Evolutionary conservation across 768 basidiomycete species (phyloP).

Genomic region (Leccinum disarticulatum): DNA sequence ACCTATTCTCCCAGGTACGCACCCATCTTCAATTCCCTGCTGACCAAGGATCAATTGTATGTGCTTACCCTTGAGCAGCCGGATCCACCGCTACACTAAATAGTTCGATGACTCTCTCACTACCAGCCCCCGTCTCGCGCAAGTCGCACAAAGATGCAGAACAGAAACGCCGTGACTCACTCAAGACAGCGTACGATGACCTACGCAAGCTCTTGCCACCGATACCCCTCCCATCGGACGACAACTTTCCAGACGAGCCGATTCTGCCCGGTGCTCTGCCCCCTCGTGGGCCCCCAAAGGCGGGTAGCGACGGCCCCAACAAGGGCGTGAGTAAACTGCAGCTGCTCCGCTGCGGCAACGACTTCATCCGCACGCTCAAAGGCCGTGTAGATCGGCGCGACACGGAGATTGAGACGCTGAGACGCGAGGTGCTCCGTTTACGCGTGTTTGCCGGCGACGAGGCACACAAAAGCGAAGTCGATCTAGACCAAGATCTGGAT

Average conservation of each 20-base stretch:
- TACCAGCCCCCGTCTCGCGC: constrained; percentile 53
- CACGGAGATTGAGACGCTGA: constrained; percentile 66
- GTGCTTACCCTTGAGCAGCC: constrained; percentile 26
- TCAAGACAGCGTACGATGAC: constrained; percentile 92
- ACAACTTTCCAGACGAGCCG: constrained; percentile 68
- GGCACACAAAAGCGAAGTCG: constrained; percentile 22
- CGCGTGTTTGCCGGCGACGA: constrained; percentile 37
- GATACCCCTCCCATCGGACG: constrained; percentile 79
- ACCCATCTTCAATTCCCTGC: background rate
- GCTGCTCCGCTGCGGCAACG: constrained; percentile 86
- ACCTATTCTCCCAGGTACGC: constrained; percentile 68
- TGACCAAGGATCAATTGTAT: background rate
- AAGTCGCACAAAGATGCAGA: constrained; percentile 95
- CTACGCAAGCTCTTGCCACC: constrained; percentile 82
- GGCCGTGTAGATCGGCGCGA: constrained; percentile 78
- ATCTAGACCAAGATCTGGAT: constrained; percentile 32
- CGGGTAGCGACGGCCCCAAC: constrained; percentile 88
- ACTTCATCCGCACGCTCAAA: constrained; percentile 77
- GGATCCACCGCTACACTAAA: constrained; percentile 33
- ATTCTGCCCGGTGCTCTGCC: constrained; percentile 85
- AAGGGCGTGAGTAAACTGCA: constrained; percentile 94
- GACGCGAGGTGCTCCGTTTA: constrained; percentile 65
- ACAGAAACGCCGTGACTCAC: constrained; percentile 94
- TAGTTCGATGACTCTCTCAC: constrained; percentile 30
- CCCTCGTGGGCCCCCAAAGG: constrained; percentile 84